Conservation (phyloP, 1,284 basidiomycete species). For the Mrakiaceae sp. region DNA sequence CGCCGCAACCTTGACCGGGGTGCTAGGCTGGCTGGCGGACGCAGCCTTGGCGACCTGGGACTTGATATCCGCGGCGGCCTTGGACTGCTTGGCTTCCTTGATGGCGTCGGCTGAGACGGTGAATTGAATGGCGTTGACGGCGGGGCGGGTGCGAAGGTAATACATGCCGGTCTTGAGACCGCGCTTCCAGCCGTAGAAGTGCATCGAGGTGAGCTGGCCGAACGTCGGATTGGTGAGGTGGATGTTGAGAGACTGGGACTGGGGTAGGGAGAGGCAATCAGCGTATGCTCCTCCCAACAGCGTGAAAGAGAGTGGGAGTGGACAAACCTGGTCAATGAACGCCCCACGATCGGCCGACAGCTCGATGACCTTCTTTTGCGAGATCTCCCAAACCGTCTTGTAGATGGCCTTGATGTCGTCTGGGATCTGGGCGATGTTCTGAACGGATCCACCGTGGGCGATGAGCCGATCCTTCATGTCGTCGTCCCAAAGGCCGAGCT, state of each 20-base stretch:
- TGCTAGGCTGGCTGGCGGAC: slow-evolving; percentile 22
- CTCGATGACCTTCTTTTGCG: slow-evolving; percentile 96
- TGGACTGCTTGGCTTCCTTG: slow-evolving; percentile 50
- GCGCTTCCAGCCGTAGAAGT: slow-evolving; percentile 99
- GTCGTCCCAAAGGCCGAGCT: slow-evolving; percentile 91
- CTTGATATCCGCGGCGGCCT: slow-evolving; percentile 7
- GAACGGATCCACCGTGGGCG: slow-evolving; percentile 90
- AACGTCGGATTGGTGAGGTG: slow-evolving; percentile 85
- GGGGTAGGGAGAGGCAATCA: neutral
- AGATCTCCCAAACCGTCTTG: slow-evolving; percentile 99
- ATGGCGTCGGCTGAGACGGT: slow-evolving; percentile 78
- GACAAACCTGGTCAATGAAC: slow-evolving; percentile 84
- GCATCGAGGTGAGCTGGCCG: slow-evolving; percentile 95
- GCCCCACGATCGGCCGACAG: slow-evolving; percentile 96
- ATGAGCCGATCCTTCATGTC: slow-evolving; percentile 99
- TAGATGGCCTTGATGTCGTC: slow-evolving; percentile 89
- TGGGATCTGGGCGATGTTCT: slow-evolving; percentile 77
- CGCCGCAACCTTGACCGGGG: slow-evolving; percentile 19
- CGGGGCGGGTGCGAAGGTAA: slow-evolving; percentile 89
- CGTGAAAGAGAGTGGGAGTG: too few species aligned
- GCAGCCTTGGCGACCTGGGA: slow-evolving; percentile 18
- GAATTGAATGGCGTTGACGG: slow-evolving; percentile 91
- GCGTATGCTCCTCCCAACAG: neutral
- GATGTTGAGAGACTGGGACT: slow-evolving; percentile 62
- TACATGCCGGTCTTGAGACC: slow-evolving; percentile 95